Evolutionary conservation across 2,329 filamentous ascomycete species (phyloP).

Genomic region (Dactylellina haptotyla): DNA sequence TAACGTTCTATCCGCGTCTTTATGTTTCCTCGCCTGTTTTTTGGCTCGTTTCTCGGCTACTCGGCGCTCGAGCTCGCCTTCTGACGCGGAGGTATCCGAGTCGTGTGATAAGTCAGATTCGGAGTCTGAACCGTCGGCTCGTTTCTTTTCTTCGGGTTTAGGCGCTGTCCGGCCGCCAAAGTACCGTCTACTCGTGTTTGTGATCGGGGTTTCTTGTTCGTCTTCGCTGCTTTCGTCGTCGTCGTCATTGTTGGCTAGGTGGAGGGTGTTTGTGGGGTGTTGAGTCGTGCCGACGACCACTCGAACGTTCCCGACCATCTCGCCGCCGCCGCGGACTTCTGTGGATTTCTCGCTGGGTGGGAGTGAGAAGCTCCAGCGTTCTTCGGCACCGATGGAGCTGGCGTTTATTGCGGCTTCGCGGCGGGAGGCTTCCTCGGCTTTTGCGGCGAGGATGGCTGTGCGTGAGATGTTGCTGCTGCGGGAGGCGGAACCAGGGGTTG

Average conservation of each 20-base stretch:
- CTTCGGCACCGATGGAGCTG: conserved; percentile 7
- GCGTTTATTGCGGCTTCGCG: conserved; percentile 40
- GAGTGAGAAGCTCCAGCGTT: conserved; percentile 33
- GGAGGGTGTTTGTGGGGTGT: not conserved
- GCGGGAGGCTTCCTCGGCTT: conserved; percentile 19
- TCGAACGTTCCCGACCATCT: conserved; percentile 32
- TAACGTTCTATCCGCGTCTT: conserved; percentile 29
- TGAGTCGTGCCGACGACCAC: conserved; percentile 9
- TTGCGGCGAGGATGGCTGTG: conserved; percentile 36
- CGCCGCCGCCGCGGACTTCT: conserved; percentile 27
- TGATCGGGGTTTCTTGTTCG: not conserved
- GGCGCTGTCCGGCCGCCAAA: conserved; percentile 42
- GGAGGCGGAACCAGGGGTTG: too few species aligned
- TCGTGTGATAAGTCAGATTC: not conserved
- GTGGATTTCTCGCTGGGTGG: conserved; percentile 7
- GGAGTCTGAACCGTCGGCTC: not conserved
- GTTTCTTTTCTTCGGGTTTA: conserved; percentile 13
- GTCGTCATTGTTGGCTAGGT: not conserved
- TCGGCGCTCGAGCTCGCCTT: conserved; percentile 21
- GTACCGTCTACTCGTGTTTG: conserved; percentile 14
- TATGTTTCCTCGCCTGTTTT: conserved; percentile 16
- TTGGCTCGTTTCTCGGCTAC: conserved; percentile 27
- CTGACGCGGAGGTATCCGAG: conserved; percentile 10
- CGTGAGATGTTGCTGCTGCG: conserved; percentile 8
- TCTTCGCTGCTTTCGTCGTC: not conserved